Evolutionary conservation across 306 rosid species (phyloP).

Genomic region (Dicorynia guianensis): DNA sequence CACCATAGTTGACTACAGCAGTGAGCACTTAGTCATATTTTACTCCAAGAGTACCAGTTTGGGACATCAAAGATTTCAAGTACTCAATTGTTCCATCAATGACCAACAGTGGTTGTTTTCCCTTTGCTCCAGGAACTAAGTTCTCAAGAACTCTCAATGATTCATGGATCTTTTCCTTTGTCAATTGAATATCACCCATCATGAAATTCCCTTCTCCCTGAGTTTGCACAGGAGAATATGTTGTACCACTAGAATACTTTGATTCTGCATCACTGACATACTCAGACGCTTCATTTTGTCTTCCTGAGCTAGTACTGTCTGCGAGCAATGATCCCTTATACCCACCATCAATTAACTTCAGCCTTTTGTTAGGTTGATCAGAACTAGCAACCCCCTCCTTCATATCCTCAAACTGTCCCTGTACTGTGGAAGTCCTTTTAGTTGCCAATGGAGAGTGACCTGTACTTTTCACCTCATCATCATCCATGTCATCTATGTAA

Average conservation of each 20-base stretch:
- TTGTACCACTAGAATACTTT: constrained; percentile 45
- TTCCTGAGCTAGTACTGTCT: constrained; percentile 50
- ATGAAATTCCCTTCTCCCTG: constrained; percentile 36
- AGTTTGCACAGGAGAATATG: constrained; percentile 26
- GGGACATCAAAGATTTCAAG: constrained; percentile 66
- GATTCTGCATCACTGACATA: constrained; percentile 64
- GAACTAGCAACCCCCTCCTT: constrained; percentile 60
- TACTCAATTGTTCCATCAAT: constrained; percentile 79
- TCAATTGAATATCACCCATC: constrained; percentile 44
- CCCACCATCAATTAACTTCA: constrained; percentile 58
- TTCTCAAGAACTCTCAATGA: constrained; percentile 68
- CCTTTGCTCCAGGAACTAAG: constrained; percentile 80
- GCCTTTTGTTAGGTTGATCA: constrained; percentile 67
- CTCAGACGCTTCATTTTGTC: constrained; percentile 45
- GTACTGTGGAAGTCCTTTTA: constrained; percentile 45
- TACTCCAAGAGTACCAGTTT: constrained; percentile 55
- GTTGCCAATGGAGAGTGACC: constrained; percentile 62
- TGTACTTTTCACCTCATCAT: constrained; percentile 82
- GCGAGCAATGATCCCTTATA: constrained; percentile 45
- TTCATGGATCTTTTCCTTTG: constrained; percentile 64
- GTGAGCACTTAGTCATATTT: constrained; percentile 37
- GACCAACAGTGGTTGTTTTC: constrained; percentile 71
- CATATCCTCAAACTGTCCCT: constrained; percentile 44
- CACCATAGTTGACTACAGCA: constrained; percentile 33
- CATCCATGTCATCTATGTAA: constrained; percentile 39